phyloP scores from a whole-genome alignment of 2,329 filamentous ascomycete species.

The Aureobasidium sp. region DNA sequence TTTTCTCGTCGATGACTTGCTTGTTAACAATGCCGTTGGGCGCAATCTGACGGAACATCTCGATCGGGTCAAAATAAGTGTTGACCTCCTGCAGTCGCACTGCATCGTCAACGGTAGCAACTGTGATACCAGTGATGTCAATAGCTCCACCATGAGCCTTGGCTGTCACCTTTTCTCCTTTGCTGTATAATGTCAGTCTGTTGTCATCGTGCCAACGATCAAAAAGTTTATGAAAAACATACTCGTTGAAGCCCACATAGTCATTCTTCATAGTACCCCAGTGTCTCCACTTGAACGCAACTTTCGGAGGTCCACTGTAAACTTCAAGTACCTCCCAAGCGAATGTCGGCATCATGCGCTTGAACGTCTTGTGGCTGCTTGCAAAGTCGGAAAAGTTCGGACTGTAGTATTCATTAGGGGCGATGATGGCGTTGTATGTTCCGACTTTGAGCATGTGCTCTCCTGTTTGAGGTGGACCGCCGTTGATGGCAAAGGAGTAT shows the following conservation, averaged over 20 bases:
- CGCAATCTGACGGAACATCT: conserved; percentile 61
- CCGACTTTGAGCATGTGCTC: conserved; percentile 61
- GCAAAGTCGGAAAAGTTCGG: conserved; percentile 56
- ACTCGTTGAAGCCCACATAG: conserved; percentile 59
- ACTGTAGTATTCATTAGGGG: conserved; percentile 57
- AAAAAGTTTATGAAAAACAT: conserved; percentile 25
- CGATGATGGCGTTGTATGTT: conserved; percentile 63
- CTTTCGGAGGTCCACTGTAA: conserved; percentile 56
- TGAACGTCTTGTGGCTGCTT: conserved; percentile 62
- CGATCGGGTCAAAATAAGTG: conserved; percentile 59
- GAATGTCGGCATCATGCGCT: conserved; percentile 66
- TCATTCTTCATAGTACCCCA: conserved; percentile 62
- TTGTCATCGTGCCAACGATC: neutral
- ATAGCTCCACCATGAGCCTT: conserved; percentile 56
- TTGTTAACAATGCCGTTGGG: conserved; percentile 43
- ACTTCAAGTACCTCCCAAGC: conserved; percentile 66
- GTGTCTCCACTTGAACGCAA: conserved; percentile 60
- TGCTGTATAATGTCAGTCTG: conserved; percentile 36
- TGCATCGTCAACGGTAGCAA: conserved; percentile 55
- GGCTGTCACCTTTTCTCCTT: conserved; percentile 55
- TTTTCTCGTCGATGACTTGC: conserved; percentile 32
- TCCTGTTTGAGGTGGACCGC: conserved; percentile 48
- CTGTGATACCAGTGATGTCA: conserved; percentile 57
- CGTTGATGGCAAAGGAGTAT: conserved; percentile 60
- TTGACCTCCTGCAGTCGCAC: conserved; percentile 53